A percentile compares a stretch with the other conserved stretches of the same genome.
phyloP scores from a whole-genome alignment of 2,329 filamentous ascomycete genomes.

The Lasiodiplodia citricola region DNA sequence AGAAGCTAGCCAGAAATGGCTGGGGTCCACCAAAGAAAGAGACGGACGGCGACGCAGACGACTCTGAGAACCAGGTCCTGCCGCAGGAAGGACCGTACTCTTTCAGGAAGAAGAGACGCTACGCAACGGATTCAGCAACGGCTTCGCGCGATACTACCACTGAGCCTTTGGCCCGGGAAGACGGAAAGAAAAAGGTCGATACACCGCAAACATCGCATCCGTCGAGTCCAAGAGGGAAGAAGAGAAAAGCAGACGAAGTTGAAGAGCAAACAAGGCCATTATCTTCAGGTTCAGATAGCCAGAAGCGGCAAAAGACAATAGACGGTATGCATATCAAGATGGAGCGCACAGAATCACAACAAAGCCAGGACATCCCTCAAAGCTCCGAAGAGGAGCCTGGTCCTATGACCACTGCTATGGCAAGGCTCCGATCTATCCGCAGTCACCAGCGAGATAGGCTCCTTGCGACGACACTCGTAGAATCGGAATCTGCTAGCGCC shows the following conservation, averaged over 20 bases:
- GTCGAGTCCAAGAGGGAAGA: not conserved
- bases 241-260: not conserved
- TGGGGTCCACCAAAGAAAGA: slow-evolving; percentile 65
- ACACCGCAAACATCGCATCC: not conserved
- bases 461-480: slow-evolving; percentile 38
- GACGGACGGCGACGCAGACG: slow-evolving; percentile 30
- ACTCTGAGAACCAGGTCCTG: not conserved
- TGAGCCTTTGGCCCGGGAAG: slow-evolving; percentile 1
- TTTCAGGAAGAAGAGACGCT: slow-evolving; percentile 37
- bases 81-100: slow-evolving; percentile 26
- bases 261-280: not conserved
- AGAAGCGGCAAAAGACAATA: slow-evolving; percentile 6
- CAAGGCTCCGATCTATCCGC: slow-evolving; percentile 35
- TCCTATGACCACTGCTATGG: slow-evolving; percentile 21
- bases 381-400: slow-evolving; percentile 8
- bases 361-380: slow-evolving; percentile 33
- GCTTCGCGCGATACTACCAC: slow-evolving; percentile 23
- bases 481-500: slow-evolving; percentile 27
- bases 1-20: slow-evolving; percentile 75
- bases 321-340: slow-evolving; percentile 33
- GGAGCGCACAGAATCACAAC: slow-evolving; percentile 39
- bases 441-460: slow-evolving; percentile 41
- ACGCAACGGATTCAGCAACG: slow-evolving; percentile 33
- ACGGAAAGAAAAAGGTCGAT: slow-evolving; percentile 4
- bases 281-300: not conserved